These are phyloP conservation scores for Fraxinus velutina DNA, from an alignment of 305 asterid species.

Conservation along the genomic window DNA sequence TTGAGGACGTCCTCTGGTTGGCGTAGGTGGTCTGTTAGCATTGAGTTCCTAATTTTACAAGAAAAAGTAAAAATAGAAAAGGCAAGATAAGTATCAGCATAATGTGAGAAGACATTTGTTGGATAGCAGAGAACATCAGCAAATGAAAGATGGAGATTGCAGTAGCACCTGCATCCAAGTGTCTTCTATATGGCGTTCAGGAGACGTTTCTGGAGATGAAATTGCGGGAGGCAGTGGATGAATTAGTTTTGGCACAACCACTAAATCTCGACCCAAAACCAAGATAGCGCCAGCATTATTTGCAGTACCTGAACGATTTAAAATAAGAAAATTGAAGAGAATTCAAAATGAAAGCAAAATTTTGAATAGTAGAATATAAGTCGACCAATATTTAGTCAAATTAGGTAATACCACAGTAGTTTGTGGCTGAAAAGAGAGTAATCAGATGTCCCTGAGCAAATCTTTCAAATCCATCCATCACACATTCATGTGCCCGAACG, in stretches of 20 bases:
- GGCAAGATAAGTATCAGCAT: slow-evolving; percentile 9
- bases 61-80: neutral
- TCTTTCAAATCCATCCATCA: slow-evolving; percentile 99
- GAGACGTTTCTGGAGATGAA: slow-evolving; percentile 88
- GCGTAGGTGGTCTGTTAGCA: slow-evolving; percentile 96
- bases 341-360: neutral
- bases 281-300: slow-evolving; percentile 97
- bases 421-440: slow-evolving; percentile 94
- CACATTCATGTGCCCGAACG: slow-evolving; percentile 97
- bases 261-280: slow-evolving; percentile 97
- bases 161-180: slow-evolving; percentile 94
- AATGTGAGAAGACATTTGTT: neutral
- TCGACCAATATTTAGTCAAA: neutral
- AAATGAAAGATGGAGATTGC: slow-evolving; percentile 13
- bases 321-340: slow-evolving; percentile 3
- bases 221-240: slow-evolving; percentile 97
- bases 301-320: slow-evolving; percentile 65
- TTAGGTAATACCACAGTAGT: slow-evolving; percentile 76
- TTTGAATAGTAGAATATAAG: slow-evolving; percentile 5
- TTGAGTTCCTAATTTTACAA: slow-evolving; percentile 64
- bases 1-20: slow-evolving; percentile 97
- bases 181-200: slow-evolving; percentile 81
- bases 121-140: neutral
- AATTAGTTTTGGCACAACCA: slow-evolving; percentile 90
- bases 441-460: slow-evolving; percentile 97